A percentile compares a stretch with the other conserved stretches of the same genome.
Conservation (phyloP, 257 asterid species). For the Verbascum thapsus region DNA sequence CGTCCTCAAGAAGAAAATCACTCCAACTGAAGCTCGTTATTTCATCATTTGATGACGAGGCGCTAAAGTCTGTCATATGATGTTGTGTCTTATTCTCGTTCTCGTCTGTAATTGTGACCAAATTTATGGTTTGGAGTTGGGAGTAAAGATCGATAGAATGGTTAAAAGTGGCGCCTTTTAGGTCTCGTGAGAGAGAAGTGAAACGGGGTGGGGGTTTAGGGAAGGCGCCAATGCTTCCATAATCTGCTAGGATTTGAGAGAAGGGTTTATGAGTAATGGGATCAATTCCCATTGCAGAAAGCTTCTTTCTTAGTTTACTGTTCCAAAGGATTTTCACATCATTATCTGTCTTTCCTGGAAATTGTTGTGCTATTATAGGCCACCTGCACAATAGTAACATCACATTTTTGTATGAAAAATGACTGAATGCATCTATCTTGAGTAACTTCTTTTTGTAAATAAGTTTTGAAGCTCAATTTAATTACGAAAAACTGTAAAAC, state of each 20-base stretch:
- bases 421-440: no score
- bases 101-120: slow-evolving; percentile 40
- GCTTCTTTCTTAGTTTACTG: slow-evolving; percentile 76
- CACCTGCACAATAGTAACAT: slow-evolving; percentile 47
- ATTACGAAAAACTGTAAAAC: background rate
- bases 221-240: slow-evolving; percentile 79
- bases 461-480: no score
- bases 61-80: slow-evolving; percentile 23
- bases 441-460: no score
- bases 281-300: slow-evolving; percentile 89
- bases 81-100: background rate
- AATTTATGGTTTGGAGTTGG: slow-evolving; percentile 65
- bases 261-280: slow-evolving; percentile 90
- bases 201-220: slow-evolving; percentile 52
- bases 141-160: slow-evolving; percentile 58
- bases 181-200: slow-evolving; percentile 48
- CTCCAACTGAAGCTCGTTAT: slow-evolving; percentile 62
- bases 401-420: no score
- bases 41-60: slow-evolving; percentile 45
- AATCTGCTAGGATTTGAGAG: slow-evolving; percentile 84
- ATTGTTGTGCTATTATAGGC: slow-evolving; percentile 83
- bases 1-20: slow-evolving; percentile 78
- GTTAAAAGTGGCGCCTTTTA: slow-evolving; percentile 41
- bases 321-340: slow-evolving; percentile 85
- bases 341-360: slow-evolving; percentile 71